Conservation (phyloP, 768 basidiomycete species). For the Clavaria fumosa region DNA sequence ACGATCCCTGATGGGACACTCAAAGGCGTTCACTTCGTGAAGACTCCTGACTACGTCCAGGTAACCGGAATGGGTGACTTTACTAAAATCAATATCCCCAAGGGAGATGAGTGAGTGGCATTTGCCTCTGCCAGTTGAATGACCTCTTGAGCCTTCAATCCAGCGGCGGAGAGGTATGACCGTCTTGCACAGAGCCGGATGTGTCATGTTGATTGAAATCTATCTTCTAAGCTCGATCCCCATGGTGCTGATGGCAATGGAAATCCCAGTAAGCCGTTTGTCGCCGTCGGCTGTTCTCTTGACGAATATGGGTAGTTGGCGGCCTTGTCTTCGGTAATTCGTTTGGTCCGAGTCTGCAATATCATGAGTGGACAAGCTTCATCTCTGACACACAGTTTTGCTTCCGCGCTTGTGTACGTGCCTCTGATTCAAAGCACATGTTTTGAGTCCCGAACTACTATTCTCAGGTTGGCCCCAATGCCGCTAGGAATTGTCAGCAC, state of each 20-base stretch:
- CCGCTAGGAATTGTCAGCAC: slow-evolving; percentile 53
- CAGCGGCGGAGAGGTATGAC: slow-evolving; percentile 3
- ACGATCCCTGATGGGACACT: slow-evolving; percentile 29
- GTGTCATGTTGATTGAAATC: too few relatives aligned
- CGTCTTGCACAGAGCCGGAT: too few relatives aligned
- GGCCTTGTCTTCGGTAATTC: slow-evolving; percentile 10
- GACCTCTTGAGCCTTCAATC: neutral
- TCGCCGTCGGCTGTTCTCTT: too few relatives aligned
- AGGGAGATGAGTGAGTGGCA: slow-evolving; percentile 28
- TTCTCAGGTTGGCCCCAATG: slow-evolving; percentile 27
- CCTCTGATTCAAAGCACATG: neutral
- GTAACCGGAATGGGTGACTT: slow-evolving; percentile 44
- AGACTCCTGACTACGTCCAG: slow-evolving; percentile 47
- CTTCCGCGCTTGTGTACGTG: slow-evolving; percentile 45
- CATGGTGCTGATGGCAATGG: slow-evolving; percentile 32
- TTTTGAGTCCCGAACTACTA: neutral
- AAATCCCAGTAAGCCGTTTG: slow-evolving; percentile 16
- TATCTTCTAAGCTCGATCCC: slow-evolving; percentile 43
- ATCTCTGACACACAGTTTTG: slow-evolving; percentile 56
- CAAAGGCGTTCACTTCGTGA: slow-evolving; percentile 23
- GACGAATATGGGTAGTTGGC: too few relatives aligned
- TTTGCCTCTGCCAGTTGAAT: slow-evolving; percentile 8
- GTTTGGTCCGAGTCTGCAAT: slow-evolving; percentile 30
- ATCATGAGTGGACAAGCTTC: slow-evolving; percentile 80
- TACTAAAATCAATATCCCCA: slow-evolving; percentile 40